phyloP scores from a whole-genome alignment of 1,284 basidiomycete genomes.

The Porphyrellus sp. region DNA sequence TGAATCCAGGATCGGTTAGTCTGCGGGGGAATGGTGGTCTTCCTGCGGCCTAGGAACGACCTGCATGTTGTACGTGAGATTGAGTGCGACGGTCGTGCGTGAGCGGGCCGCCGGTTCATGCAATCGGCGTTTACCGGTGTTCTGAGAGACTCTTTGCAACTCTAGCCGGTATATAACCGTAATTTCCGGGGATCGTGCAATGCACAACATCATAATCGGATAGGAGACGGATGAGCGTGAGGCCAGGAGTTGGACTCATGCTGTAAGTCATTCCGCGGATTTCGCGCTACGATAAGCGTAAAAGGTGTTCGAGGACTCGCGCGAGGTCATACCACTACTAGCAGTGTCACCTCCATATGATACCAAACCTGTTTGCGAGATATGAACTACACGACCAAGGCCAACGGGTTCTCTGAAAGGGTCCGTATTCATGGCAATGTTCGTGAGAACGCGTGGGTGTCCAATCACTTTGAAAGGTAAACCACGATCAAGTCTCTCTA shows the following conservation, averaged over 20 bases:
- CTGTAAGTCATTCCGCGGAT: not conserved
- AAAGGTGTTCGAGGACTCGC: not conserved
- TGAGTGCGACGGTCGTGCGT: no score
- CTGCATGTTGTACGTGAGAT: no score
- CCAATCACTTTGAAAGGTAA: slow-evolving; percentile 25
- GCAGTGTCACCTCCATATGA: no score
- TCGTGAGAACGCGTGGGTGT: slow-evolving; percentile 30
- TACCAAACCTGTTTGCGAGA: no score
- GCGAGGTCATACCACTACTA: no score
- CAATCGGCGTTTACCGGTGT: not conserved
- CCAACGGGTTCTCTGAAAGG: no score
- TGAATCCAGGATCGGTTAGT: no score
- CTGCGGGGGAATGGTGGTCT: no score
- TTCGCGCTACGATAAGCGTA: not conserved
- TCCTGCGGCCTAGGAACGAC: no score
- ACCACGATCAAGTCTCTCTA: slow-evolving; percentile 9
- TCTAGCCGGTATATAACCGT: no score
- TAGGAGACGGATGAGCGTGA: not conserved
- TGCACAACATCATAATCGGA: not conserved
- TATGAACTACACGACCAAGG: not conserved
- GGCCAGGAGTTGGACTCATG: no score
- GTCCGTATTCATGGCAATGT: not conserved
- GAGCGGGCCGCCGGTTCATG: no score
- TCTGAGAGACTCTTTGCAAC: not conserved
- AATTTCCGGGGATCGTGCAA: not conserved